Conservation (phyloP, 202 grass and related monocot species). For the Sporobolus alterniflorus region DNA sequence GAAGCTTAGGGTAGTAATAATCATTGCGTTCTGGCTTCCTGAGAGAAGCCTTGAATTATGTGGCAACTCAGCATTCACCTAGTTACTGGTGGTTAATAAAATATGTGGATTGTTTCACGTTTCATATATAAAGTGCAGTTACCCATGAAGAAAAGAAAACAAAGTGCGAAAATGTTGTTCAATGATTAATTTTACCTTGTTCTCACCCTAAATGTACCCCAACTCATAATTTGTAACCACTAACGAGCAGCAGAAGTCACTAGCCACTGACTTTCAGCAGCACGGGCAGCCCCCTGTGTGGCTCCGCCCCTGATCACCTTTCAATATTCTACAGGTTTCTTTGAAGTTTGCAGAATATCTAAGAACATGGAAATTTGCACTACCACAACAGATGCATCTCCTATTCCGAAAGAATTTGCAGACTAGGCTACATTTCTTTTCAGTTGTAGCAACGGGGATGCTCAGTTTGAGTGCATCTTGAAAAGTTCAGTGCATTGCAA, state of each 20-base stretch:
- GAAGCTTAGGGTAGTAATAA: not conserved
- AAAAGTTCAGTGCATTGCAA: not conserved
- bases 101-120: not conserved
- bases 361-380: not conserved
- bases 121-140: not conserved
- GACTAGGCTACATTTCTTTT: not conserved
- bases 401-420: not conserved
- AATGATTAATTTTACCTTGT: slow-evolving; percentile 3
- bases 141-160: not conserved
- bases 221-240: not conserved
- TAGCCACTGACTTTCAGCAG: not conserved
- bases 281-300: too few relatives aligned
- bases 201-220: not conserved
- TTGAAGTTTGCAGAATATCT: not conserved
- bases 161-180: not conserved
- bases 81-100: not conserved
- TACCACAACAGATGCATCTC: not conserved
- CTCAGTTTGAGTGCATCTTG: not conserved
- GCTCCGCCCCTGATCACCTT: too few relatives aligned
- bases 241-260: not conserved
- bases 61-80: not conserved
- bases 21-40: not conserved
- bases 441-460: not conserved
- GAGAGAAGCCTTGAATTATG: slow-evolving; percentile 1
- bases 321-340: not conserved